Evolutionary conservation across 345 rosid genomes (phyloP), one percentile per base, ranked within the genome.

Genomic region (Excoecaria agallocha): DNA sequence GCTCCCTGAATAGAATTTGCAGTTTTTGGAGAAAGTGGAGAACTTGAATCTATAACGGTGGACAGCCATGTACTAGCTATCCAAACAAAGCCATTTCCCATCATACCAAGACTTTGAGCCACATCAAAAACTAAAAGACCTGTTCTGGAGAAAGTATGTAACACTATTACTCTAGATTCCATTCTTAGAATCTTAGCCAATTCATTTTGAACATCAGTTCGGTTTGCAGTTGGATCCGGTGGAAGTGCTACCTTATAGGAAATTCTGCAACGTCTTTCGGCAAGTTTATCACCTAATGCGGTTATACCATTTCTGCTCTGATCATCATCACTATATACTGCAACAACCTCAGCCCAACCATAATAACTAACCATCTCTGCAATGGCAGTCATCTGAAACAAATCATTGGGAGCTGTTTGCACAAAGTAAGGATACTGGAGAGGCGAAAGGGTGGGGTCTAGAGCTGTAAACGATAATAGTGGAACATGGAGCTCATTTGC

Each of bases 351-450:
- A 25, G 81, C 77, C 97, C 97, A 94, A 24, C 91, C 82, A 51
- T 75, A 92, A 35, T 83, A 84, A 74, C 87, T 87, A 62, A 92
- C 76, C 72, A 91, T 86, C 54, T 94, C 97, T 6, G 97, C 93
- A 49, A 92, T 89, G 80, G 95, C 98, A 17, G 83, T 85, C 93
- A 89, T 89, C 85, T 84, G 85, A 82, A 84, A 94, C 56, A 86
- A 79, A 75, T 92, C 97, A 59, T 78, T 94, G 24, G 98, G 98
- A 17, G 97, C 95, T 11, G 97, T 94, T 69, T 94, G 98, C 74
- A 94, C 81, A 72, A 94, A 92, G 78, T 86, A 94, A 6, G 97
- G 98, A 81, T 88, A 92, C 83, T 94, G 98, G 55, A 91, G 90
- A 45, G 97, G 82, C 0, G 97, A 89, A 39, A 94, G 84, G 17